Conservation (phyloP, 139 green algal genomes). For the Chlorella sp. region DNA sequence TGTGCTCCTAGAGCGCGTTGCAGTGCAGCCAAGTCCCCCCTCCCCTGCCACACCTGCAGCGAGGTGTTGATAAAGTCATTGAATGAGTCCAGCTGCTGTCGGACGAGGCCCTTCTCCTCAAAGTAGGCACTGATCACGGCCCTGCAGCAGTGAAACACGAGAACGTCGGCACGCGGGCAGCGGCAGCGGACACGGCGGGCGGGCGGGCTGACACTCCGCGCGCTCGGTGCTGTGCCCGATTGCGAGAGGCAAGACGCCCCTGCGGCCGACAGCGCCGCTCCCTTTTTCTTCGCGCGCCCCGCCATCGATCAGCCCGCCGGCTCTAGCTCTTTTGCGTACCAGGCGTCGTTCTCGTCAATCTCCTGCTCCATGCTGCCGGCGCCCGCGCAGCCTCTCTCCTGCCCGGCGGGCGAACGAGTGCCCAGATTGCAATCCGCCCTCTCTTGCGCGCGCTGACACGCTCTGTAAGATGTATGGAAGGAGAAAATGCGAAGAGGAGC, state of each 20-base stretch:
- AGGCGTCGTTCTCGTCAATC: slow-evolving; percentile 50
- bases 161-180: not conserved
- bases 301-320: not conserved
- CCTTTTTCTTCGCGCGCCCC: not conserved
- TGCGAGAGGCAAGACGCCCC: not conserved
- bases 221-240: not conserved
- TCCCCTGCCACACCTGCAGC: no score
- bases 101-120: slow-evolving; percentile 94
- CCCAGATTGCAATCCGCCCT: no score
- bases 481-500: no score
- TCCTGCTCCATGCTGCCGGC: no score
- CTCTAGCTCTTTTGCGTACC: slow-evolving; percentile 2
- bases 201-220: not conserved
- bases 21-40: no score
- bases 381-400: no score
- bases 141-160: slow-evolving; percentile 34
- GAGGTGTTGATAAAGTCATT: slow-evolving; percentile 97
- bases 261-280: not conserved
- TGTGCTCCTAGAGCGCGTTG: no score
- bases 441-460: no score
- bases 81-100: slow-evolving; percentile 99
- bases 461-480: no score
- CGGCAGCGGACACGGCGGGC: no score
- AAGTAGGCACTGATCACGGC: slow-evolving; percentile 94
- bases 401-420: no score